These are phyloP conservation scores for Esteya vermicola DNA, from an alignment of 2,329 filamentous ascomycete genomes.

Conservation along the genomic window DNA sequence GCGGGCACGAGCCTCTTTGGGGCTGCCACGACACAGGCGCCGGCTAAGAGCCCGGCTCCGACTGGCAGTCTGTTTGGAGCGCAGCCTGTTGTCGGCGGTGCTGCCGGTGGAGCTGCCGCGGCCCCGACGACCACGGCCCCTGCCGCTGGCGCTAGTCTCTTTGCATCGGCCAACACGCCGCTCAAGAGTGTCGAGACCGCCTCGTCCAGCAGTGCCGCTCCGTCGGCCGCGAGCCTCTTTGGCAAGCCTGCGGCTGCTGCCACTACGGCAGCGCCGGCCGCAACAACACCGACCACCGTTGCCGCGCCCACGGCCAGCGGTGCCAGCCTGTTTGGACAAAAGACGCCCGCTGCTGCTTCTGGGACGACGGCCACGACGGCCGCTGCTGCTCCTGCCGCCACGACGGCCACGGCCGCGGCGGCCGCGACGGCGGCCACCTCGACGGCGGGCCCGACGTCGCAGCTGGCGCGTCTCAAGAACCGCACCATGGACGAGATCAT, in stretches of 20 bases:
- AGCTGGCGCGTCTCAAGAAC: constrained; percentile 84
- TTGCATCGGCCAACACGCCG: constrained; percentile 8
- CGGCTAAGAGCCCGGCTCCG: too few species aligned
- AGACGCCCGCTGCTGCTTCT: constrained; percentile 12
- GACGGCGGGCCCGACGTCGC: constrained; percentile 66
- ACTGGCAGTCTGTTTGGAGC: too few species aligned
- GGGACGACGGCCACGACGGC: constrained; percentile 7
- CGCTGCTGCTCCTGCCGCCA: background rate
- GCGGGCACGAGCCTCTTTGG: too few species aligned
- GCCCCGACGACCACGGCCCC: constrained; percentile 6
- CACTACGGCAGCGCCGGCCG: constrained; percentile 4
- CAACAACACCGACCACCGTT: too few species aligned
- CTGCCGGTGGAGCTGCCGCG: constrained; percentile 12
- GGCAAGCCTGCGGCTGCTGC: constrained; percentile 9
- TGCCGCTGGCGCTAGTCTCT: constrained; percentile 12
- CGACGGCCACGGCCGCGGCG: background rate
- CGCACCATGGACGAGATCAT: constrained; percentile 99
- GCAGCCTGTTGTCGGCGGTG: too few species aligned
- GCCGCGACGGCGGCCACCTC: constrained; percentile 33
- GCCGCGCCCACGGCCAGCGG: too few species aligned
- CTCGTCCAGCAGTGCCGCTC: constrained; percentile 12
- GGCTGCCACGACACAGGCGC: too few species aligned
- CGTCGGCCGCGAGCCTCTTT: constrained; percentile 9
- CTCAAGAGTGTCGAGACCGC: constrained; percentile 13
- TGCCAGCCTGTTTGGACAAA: background rate